Percentiles rank a stretch among this genome's conserved stretches.
phyloP scores from a whole-genome alignment of 1,139 yeast species.

The Saccharomyces pastorianus region DNA sequence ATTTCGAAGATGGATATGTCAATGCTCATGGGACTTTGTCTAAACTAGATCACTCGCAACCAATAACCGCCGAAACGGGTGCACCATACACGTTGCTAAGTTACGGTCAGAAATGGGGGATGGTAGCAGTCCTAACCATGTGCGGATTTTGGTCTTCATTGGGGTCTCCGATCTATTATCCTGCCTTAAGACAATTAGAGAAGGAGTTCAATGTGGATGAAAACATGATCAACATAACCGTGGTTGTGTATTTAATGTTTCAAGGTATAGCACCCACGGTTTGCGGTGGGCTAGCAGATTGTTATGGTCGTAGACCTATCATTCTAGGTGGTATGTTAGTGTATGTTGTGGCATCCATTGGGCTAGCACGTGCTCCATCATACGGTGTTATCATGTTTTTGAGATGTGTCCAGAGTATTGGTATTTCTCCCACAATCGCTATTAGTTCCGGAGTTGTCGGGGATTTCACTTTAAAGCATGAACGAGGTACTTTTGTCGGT shows the following conservation, averaged over 20 bases:
- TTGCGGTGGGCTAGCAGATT: constrained; percentile 39
- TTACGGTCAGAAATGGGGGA: constrained; percentile 25
- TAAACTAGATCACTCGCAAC: not conserved
- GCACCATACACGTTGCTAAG: constrained; percentile 23
- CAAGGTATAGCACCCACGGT: constrained; percentile 68
- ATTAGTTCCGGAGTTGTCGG: constrained; percentile 61
- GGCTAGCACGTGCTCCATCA: constrained; percentile 47
- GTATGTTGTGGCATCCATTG: constrained; percentile 51
- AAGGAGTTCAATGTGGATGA: constrained; percentile 45
- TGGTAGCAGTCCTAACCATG: constrained; percentile 27
- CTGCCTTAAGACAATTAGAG: constrained; percentile 36
- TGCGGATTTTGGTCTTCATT: constrained; percentile 32
- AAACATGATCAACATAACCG: constrained; percentile 53
- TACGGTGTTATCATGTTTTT: constrained; percentile 49
- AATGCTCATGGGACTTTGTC: constrained; percentile 25
- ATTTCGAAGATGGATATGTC: not conserved
- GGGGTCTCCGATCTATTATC: constrained; percentile 32
- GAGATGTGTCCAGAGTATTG: constrained; percentile 60
- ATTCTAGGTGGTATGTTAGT: constrained; percentile 45
- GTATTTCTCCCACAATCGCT: constrained; percentile 64
- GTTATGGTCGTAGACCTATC: constrained; percentile 69
- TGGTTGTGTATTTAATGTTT: constrained; percentile 60
- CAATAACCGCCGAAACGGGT: constrained; percentile 2
- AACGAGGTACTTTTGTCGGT: constrained; percentile 63
- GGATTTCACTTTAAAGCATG: constrained; percentile 52